Evolutionary conservation across 192 early-diverging fungal species (phyloP), one percentile per base, ranked within the genome.

Genomic region (Backusella macrospora): DNA sequence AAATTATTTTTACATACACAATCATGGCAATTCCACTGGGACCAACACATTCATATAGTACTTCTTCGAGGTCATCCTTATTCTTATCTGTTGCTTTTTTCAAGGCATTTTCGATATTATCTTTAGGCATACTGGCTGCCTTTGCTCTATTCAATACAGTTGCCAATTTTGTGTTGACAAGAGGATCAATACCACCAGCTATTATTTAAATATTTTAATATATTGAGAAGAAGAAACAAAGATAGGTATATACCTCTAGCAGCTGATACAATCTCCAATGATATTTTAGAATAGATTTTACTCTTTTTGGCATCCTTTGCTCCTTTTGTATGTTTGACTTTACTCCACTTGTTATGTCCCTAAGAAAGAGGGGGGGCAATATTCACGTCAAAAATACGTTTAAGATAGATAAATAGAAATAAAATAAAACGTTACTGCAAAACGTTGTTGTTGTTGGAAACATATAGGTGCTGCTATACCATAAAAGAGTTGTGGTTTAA

Each of bases 311-410:
- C 77, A 67, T 90, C 88, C 37, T 84, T 83, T 40, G 74, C 81
- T 13, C 86, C 86, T 76, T 91, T 87, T 13, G 75, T 84, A 66
- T 87, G 85, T 64, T 79, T 84, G 39, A 91, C 83, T 80, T 90
- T 89, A 69, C 85, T 84, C 88, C 90, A 90, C 75, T 89, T 87
- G 47, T 89, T 89, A 67, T 90, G 87, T 13, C 87, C 90, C 78
- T 79, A 47, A 39, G 18, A 45, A 5, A 40, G 1, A 67, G 10
- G n/a, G n/a, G n/a, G n/a, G n/a, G n/a, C n/a, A n/a, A n/a, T n/a
- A n/a, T n/a, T n/a, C n/a, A n/a, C n/a, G n/a, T n/a, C n/a, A n/a
- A n/a, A n/a, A n/a, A n/a, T n/a, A n/a, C n/a, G n/a, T n/a, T 45
- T 10, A 23, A 14, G n/a, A 10, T 45, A 42, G 23, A 67, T 18